phyloP scores from a whole-genome alignment of 1,284 basidiomycete genomes.

The Coniophora puteana region DNA sequence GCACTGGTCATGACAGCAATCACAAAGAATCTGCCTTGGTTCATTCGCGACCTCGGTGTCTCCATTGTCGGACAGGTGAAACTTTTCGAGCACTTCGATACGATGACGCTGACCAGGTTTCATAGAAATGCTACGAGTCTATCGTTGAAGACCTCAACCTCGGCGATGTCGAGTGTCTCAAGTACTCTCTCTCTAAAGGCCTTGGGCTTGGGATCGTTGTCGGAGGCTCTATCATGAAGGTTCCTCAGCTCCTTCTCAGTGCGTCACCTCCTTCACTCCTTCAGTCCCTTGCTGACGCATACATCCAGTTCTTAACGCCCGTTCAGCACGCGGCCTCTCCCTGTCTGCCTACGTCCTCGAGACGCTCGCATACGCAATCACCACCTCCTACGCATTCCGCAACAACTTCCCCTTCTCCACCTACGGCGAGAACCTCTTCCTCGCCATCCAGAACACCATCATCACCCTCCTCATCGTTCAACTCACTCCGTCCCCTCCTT shows the following conservation, averaged over 20 bases:
- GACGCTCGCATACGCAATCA: conserved; percentile 84
- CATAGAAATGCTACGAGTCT: conserved; percentile 85
- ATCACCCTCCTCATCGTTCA: conserved; percentile 81
- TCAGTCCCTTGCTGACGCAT: conserved; percentile 4
- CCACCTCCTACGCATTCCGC: conserved; percentile 80
- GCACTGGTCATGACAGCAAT: conserved; percentile 73
- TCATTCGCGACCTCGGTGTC: conserved; percentile 77
- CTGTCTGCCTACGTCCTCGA: conserved; percentile 80
- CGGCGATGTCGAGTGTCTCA: conserved; percentile 82
- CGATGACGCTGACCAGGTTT: conserved; percentile 2
- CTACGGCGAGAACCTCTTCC: conserved; percentile 91
- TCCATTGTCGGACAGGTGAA: conserved; percentile 78
- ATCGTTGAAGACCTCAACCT: conserved; percentile 88
- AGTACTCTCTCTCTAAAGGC: conserved; percentile 89
- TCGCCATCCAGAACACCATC: conserved; percentile 79
- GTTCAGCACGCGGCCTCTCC: conserved; percentile 82
- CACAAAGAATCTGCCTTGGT: conserved; percentile 75
- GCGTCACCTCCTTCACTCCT: conserved; percentile 29
- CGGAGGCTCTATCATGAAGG: conserved; percentile 93
- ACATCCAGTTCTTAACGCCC: conserved; percentile 49
- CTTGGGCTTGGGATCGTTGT: conserved; percentile 91
- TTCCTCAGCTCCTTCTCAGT: conserved; percentile 85
- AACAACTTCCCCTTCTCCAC: conserved; percentile 90
- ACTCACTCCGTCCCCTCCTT: conserved; percentile 44
- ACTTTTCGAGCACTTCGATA: background rate